Evolutionary conservation across 2,329 filamentous ascomycete species (phyloP).

Genomic region (Helicocarpus griseus): DNA sequence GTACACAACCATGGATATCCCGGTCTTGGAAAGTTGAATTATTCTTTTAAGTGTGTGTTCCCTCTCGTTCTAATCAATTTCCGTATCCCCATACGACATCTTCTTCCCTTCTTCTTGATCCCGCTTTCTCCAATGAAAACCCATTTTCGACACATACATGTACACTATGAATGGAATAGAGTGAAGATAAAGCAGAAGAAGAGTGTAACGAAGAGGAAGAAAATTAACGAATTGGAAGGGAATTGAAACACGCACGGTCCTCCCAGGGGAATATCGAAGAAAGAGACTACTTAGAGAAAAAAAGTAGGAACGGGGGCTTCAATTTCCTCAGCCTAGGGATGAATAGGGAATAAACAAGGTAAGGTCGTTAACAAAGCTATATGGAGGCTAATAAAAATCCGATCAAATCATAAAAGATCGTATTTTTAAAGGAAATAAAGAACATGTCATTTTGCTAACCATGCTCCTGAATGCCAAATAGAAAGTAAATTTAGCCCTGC

Average conservation of each 20-base stretch:
- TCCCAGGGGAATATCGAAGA: neutral
- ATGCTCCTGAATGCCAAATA: slow-evolving; percentile 1
- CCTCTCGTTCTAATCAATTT: too few relatives aligned
- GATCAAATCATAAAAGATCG: neutral
- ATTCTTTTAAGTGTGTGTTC: too few relatives aligned
- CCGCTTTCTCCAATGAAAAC: neutral
- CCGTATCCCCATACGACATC: neutral
- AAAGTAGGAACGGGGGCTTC: neutral
- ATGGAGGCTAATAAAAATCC: neutral
- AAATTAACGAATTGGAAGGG: neutral
- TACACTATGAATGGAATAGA: slow-evolving; percentile 1
- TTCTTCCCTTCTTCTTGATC: neutral
- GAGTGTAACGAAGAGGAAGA: neutral
- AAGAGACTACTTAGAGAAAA: neutral
- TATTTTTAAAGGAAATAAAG: slow-evolving; percentile 6
- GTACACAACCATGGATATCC: too few relatives aligned
- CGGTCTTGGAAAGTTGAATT: too few relatives aligned
- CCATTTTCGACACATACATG: neutral
- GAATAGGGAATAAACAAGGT: neutral
- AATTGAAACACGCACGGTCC: too few relatives aligned
- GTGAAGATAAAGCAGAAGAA: neutral
- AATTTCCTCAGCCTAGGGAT: neutral
- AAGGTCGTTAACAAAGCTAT: neutral
- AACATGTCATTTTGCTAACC: slow-evolving; percentile 6
- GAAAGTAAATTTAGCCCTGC: slow-evolving; percentile 53